These are phyloP conservation scores for Sugiyamaella lignohabitans DNA, from an alignment of 805 yeast species.

Conservation along the genomic window DNA sequence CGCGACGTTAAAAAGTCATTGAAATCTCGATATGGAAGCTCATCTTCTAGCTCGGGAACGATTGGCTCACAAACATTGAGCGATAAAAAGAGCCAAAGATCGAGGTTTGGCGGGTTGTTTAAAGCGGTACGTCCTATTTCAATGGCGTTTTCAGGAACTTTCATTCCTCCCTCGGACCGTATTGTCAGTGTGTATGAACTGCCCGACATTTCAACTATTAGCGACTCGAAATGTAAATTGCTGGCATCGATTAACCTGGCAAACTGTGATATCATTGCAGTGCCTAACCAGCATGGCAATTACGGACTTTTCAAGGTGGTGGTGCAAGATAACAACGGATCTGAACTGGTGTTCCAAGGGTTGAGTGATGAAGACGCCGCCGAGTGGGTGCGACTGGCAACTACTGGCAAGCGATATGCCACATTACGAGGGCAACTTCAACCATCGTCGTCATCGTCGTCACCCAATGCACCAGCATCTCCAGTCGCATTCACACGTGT, in stretches of 20 bases:
- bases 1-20: conserved; percentile 14
- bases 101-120: conserved; percentile 35
- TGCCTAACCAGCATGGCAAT: conserved; percentile 15
- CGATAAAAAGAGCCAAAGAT: conserved; percentile 16
- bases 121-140: conserved; percentile 37
- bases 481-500: conserved; percentile 38
- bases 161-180: conserved; percentile 34
- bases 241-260: conserved; percentile 40
- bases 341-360: conserved; percentile 62
- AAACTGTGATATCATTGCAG: conserved; percentile 26
- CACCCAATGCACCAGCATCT: neutral
- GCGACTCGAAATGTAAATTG: conserved; percentile 45
- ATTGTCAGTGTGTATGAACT: conserved; percentile 48
- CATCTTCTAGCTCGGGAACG: conserved; percentile 1
- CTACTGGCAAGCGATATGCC: conserved; percentile 23
- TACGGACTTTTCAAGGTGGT: conserved; percentile 39
- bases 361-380: conserved; percentile 52
- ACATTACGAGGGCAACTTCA: conserved; percentile 9
- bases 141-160: conserved; percentile 28
- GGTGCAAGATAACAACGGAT: conserved; percentile 36
- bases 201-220: conserved; percentile 44
- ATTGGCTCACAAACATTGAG: conserved; percentile 4
- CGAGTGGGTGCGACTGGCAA: conserved; percentile 56
- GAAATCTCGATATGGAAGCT: neutral
- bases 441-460: conserved; percentile 13